Evolutionary conservation across 352 stramenopile species (phyloP).

Genomic region (Phytophthora fragariae): DNA sequence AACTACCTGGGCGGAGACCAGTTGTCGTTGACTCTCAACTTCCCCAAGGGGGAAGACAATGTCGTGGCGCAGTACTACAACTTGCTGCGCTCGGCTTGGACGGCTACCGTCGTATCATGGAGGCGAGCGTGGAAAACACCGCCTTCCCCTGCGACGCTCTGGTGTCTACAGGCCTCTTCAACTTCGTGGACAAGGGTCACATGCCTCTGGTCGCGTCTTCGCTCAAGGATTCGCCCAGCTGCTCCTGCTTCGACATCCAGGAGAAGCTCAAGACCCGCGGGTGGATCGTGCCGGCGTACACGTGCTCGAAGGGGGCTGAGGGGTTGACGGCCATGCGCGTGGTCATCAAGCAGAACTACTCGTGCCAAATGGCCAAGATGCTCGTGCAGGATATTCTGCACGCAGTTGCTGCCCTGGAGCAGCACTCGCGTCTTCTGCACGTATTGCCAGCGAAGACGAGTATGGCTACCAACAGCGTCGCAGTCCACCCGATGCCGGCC

Average conservation of each 20-base stretch:
- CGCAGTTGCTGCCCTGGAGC: constrained; percentile 50
- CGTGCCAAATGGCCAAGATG: constrained; percentile 83
- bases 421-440: too few relatives aligned
- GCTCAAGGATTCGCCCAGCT: constrained; percentile 70
- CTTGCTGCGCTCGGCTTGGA: constrained; percentile 31
- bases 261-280: constrained; percentile 77
- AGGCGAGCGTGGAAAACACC: constrained; percentile 87
- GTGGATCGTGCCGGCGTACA: constrained; percentile 90
- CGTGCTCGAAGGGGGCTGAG: constrained; percentile 74
- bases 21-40: constrained; percentile 92
- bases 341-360: constrained; percentile 88
- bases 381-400: constrained; percentile 83
- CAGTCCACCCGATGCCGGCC: too few relatives aligned
- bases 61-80: constrained; percentile 37
- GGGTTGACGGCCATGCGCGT: constrained; percentile 85
- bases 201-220: constrained; percentile 88
- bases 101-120: constrained; percentile 80
- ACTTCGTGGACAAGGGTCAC: constrained; percentile 85
- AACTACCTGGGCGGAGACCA: constrained; percentile 76
- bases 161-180: constrained; percentile 72
- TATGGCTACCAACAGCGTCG: too few relatives aligned
- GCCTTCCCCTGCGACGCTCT: constrained; percentile 72
- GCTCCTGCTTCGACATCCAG: constrained; percentile 88
- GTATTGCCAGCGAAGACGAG: too few relatives aligned
- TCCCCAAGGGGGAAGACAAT: constrained; percentile 83